A percentile compares a stretch with the other conserved stretches of the same genome.
These are phyloP conservation scores for Pigoraptor vietnamica DNA, from an alignment of 78 protist species.

Conservation along the genomic window DNA sequence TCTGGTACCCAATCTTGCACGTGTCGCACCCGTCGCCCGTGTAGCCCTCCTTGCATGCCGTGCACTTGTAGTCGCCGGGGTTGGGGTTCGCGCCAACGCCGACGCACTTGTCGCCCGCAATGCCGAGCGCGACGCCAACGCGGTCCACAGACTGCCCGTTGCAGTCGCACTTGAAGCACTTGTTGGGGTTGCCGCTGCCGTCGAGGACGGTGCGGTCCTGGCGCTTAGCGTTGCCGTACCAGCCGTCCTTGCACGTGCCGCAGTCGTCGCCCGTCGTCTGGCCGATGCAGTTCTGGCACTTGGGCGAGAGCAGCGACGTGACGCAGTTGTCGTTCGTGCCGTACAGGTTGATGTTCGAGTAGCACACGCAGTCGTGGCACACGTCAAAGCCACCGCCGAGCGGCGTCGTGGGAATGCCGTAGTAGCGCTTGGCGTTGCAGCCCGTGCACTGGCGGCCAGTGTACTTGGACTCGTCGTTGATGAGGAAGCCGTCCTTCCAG, in stretches of 20 bases:
- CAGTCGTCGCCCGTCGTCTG: background rate
- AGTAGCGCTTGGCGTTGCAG: background rate
- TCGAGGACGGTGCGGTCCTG: background rate
- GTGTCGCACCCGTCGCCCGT: background rate
- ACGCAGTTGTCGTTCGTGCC: background rate
- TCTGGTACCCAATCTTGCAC: background rate
- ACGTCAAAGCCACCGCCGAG: background rate
- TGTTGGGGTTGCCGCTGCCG: background rate
- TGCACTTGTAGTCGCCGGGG: background rate
- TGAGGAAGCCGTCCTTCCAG: background rate
- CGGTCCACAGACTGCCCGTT: background rate
- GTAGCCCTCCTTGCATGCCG: background rate
- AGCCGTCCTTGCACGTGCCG: background rate
- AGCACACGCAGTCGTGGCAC: background rate
- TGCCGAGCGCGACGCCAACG: background rate
- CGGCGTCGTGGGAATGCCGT: background rate
- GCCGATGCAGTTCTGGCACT: background rate
- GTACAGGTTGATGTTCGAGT: background rate
- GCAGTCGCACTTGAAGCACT: conserved; percentile 11
- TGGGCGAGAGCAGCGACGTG: background rate
- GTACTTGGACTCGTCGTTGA: background rate
- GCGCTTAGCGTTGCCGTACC: background rate
- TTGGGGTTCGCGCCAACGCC: background rate
- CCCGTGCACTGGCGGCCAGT: background rate
- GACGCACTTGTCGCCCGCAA: background rate